Evolutionary conservation across 2,329 filamentous ascomycete genomes (phyloP).

Genomic region (Didymella glomerata): DNA sequence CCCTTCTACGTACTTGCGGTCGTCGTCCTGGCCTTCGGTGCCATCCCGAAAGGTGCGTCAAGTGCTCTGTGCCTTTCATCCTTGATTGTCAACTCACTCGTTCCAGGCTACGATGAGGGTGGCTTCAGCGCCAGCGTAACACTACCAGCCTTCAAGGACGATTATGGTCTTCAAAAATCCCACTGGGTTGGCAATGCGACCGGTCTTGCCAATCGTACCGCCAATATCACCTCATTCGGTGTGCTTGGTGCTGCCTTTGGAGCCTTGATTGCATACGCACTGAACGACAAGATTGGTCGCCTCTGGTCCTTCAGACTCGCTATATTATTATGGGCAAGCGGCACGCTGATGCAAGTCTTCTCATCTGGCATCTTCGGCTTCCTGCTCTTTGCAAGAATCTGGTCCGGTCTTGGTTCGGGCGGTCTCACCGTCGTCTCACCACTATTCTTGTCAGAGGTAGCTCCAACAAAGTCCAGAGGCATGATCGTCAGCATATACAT

Average conservation of each 20-base stretch:
- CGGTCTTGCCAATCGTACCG: slow-evolving; percentile 5
- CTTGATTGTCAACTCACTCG: neutral
- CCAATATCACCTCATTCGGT: slow-evolving; percentile 4
- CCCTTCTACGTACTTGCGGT: slow-evolving; percentile 4
- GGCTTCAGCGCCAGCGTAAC: slow-evolving; percentile 6
- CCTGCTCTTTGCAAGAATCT: slow-evolving; percentile 3
- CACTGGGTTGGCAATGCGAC: neutral
- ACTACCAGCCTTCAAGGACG: slow-evolving; percentile 4
- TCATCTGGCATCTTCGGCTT: slow-evolving; percentile 4
- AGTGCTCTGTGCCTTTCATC: neutral
- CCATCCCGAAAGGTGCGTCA: slow-evolving; percentile 1
- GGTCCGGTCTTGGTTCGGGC: neutral
- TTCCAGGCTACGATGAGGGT: neutral
- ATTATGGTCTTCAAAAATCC: neutral
- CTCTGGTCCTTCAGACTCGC: slow-evolving; percentile 4
- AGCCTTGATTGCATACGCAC: neutral
- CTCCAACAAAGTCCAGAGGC: slow-evolving; percentile 2
- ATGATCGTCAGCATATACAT: slow-evolving; percentile 9
- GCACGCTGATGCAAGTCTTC: slow-evolving; percentile 2
- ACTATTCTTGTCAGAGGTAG: slow-evolving; percentile 3
- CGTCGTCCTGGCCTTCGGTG: neutral
- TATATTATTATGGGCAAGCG: slow-evolving; percentile 1
- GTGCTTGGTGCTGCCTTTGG: slow-evolving; percentile 4
- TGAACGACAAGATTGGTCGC: slow-evolving; percentile 4
- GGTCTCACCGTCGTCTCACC: slow-evolving; percentile 3